These are phyloP conservation scores for Epichloe typhina DNA, from an alignment of 2,329 filamentous ascomycete species.

Conservation along the genomic window DNA sequence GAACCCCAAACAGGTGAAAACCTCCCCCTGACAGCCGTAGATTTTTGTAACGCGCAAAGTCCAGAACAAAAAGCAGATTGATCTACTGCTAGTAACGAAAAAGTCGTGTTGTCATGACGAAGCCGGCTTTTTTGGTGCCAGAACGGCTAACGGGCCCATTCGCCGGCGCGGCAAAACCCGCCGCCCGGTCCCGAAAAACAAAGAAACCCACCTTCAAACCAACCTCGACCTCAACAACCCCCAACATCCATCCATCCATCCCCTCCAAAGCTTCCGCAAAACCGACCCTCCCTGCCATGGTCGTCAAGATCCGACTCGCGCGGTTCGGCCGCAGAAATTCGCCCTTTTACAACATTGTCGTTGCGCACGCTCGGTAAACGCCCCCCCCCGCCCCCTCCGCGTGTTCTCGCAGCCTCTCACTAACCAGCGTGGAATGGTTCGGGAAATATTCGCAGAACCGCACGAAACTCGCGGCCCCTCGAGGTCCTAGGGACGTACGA, in stretches of 20 bases:
- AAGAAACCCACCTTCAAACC: slow-evolving; percentile 1
- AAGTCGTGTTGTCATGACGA: not conserved
- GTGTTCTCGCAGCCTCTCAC: too few relatives aligned
- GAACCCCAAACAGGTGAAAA: not conserved
- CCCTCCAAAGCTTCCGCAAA: not conserved
- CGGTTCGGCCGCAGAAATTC: slow-evolving; percentile 79
- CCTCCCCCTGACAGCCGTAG: too few relatives aligned
- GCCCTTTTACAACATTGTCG: slow-evolving; percentile 97
- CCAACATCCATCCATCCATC: not conserved
- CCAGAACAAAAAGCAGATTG: too few relatives aligned
- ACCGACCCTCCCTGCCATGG: slow-evolving; percentile 43
- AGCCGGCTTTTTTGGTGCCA: too few relatives aligned
- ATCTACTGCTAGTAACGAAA: too few relatives aligned
- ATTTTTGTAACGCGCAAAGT: not conserved
- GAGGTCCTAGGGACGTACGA: slow-evolving; percentile 82
- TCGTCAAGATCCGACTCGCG: slow-evolving; percentile 83
- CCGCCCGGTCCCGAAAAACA: slow-evolving; percentile 15
- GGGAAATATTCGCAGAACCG: slow-evolving; percentile 43
- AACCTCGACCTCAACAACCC: not conserved
- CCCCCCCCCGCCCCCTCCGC: too few relatives aligned
- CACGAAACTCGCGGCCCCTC: slow-evolving; percentile 75
- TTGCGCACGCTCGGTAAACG: slow-evolving; percentile 74
- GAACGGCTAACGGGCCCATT: slow-evolving; percentile 1
- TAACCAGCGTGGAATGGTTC: too few relatives aligned
- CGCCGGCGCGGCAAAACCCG: slow-evolving; percentile 24